A percentile compares a stretch with the other conserved stretches of the same genome.
Conservation (phyloP, 352 stramenopile species). For the Phytopythium montanum region DNA sequence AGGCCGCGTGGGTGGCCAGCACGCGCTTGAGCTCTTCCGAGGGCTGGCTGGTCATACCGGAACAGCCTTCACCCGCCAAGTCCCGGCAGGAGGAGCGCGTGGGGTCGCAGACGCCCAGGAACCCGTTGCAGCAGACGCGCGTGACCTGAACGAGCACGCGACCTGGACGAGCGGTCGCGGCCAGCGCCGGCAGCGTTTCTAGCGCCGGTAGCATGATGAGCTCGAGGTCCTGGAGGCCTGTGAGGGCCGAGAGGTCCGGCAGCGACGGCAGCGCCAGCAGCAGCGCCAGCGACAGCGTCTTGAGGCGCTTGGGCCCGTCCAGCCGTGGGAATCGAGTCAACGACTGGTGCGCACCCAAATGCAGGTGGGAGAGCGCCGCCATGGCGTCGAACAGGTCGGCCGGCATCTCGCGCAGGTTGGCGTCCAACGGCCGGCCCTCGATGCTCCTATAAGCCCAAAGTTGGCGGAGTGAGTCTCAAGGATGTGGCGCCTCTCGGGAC, state of each 20-base stretch:
- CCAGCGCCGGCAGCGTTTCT: constrained; percentile 9
- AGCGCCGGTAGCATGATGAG: constrained; percentile 1
- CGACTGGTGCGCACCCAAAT: constrained; percentile 15
- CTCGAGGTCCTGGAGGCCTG: constrained; percentile 9
- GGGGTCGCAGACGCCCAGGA: constrained; percentile 12
- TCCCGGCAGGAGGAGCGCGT: constrained; percentile 1
- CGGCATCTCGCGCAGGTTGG: constrained; percentile 19
- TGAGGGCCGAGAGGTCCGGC: constrained; percentile 9
- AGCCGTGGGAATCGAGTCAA: constrained; percentile 14
- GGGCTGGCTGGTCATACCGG: neutral
- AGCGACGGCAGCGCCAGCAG: constrained; percentile 11
- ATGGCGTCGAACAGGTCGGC: constrained; percentile 18
- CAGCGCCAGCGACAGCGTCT: constrained; percentile 14
- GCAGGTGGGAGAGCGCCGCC: constrained; percentile 19
- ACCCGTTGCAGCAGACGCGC: constrained; percentile 19
- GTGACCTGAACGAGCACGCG: constrained; percentile 1
- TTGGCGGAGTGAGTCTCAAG: no score
- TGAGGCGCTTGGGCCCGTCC: constrained; percentile 12
- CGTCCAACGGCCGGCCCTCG: constrained; percentile 10
- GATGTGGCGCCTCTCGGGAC: no score
- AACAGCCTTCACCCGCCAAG: neutral
- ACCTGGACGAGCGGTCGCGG: neutral
- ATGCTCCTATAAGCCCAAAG: constrained; percentile 17
- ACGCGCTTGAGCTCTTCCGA: neutral
- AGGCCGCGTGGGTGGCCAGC: neutral